Evolutionary conservation across 2,329 filamentous ascomycete species (phyloP), one percentile per base, ranked within the genome.

Genomic region (Metarhizium anisopliae): DNA sequence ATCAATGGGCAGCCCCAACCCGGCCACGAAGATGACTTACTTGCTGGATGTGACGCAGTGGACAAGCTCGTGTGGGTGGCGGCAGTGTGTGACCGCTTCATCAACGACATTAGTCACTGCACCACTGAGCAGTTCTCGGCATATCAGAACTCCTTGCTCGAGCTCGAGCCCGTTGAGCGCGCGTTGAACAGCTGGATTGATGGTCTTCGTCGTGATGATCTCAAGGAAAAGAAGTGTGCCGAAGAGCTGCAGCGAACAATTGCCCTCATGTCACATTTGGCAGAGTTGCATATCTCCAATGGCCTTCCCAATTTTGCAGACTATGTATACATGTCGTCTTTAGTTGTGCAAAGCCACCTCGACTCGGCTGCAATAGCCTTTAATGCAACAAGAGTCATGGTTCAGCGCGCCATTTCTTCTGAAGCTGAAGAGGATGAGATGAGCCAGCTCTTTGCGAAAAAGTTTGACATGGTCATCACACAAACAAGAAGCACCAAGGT

Each of bases 121-220:
- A 86, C 87, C 2, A 77, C 88, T 1, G 84, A 89, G 51, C 83
- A 90, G 57, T 97, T 97, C 68, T 80, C 81, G 50, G 84, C 78
- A 60, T 94, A 90, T 62, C 87, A 90, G 63, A 85, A 86, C 47
- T 89, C 91, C 2, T 72, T 94, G 56, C 89, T 90, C 63, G 94
- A 97, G 69, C 77, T 97, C 52, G 90, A 96, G 67, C 90, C 92
- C 0, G 90, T 97, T 11, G 94, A 99, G 72, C 82, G 91, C 56
- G 89, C 89, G 0, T 73, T 97, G 52, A 96, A 96, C 66, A 82
- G 81, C 55, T 96, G 91, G 83, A 89, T 97, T 56, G 92, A 96
- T 60, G 84, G 84, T 6, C 69, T 96, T 55, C 86, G 90, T 60
- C 85, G 84, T 53, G 91, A 95, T 62, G 91, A 96, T 55, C 74